Base-by-base conservation (phyloP, 1,139 yeast species). In the Pichia sp. region DNA sequence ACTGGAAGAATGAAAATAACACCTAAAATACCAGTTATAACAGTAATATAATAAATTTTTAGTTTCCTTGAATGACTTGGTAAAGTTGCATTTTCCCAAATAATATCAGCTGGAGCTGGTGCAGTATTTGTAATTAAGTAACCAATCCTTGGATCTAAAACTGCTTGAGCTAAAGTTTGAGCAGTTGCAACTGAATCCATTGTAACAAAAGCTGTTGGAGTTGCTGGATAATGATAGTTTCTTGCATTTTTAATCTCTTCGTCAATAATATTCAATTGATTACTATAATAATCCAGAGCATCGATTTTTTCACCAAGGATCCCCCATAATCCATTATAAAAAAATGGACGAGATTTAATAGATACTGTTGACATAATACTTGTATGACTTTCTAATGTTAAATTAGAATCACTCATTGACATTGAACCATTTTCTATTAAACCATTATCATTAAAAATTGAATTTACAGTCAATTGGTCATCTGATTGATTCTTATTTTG, bases 181-280 rank as follows among this genome's bases (percentile, higher is more conserved):
- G 92, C 92, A 43, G 86, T 79, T 0, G 92, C 92, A 0, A 84
- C 92, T 0, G 88, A 79, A 55, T 83, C 88, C 92, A 85, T 83
- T 0, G 92, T 85, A 6, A 85, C 77, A 59, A 85, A 85, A 0
- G 92, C 92, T 8, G 87, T 78, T 8, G 87, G 81, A 0, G 86
- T 74, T 32, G 89, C 82, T 0, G 89, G 79, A 56, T 80, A 84
- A 52, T 81, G 83, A 50, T 79, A 71, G 34, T 66, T 67, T 52
- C 90, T 70, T 1, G 86, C 84, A 38, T 72, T 68, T 4, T 60
- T 39, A 32, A 84, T 84, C 57, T 83, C 87, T 48, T 73, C 73
- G 59, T 84, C 90, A 11, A 84, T 67, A 5, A 75, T 71, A 26
- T 72, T 75, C 42, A 84, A 64, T 56, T 79, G 79, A 43, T 79